phyloP scores from a whole-genome alignment of 2,329 filamentous ascomycete species.

The Aspergillus brasiliensis region DNA sequence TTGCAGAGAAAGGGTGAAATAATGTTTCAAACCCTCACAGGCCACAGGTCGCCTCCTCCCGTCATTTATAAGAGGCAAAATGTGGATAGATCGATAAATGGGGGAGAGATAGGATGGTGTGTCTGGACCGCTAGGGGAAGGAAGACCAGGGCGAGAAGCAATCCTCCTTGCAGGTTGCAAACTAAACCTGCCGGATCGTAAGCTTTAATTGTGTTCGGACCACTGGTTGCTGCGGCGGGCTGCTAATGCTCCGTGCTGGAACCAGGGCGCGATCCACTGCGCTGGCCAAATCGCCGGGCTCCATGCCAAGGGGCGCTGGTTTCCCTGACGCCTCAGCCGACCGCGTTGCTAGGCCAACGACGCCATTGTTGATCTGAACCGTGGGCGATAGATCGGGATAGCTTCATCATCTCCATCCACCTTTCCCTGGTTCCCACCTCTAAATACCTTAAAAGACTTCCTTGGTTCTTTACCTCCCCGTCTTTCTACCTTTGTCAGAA shows the following conservation, averaged over 20 bases:
- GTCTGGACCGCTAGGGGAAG: constrained; percentile 17
- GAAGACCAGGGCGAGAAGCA: constrained; percentile 5
- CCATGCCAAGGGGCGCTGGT: constrained; percentile 30
- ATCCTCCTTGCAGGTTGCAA: constrained; percentile 24
- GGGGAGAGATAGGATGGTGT: constrained; percentile 14
- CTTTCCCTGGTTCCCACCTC: constrained; percentile 33
- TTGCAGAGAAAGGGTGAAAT: constrained; percentile 25
- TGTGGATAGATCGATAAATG: constrained; percentile 9
- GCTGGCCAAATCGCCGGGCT: constrained; percentile 14
- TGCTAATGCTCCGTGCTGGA: constrained; percentile 14
- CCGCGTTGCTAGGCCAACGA: constrained; percentile 42
- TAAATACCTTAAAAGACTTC: constrained; percentile 30
- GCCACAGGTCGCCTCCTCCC: constrained; percentile 7
- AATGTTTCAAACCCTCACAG: constrained; percentile 27
- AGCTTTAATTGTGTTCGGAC: constrained; percentile 19
- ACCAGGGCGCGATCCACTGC: constrained; percentile 26
- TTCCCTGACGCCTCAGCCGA: constrained; percentile 33
- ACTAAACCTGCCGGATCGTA: constrained; percentile 16
- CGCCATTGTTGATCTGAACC: constrained; percentile 43
- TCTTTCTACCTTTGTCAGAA: constrained; percentile 17
- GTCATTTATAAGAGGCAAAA: not conserved
- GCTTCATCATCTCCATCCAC: constrained; percentile 29
- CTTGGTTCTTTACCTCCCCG: constrained; percentile 22
- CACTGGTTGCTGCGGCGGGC: constrained; percentile 7
- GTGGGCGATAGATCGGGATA: constrained; percentile 37